phyloP scores from a whole-genome alignment of 2,329 filamentous ascomycete species.

The Claviceps cyperi region DNA sequence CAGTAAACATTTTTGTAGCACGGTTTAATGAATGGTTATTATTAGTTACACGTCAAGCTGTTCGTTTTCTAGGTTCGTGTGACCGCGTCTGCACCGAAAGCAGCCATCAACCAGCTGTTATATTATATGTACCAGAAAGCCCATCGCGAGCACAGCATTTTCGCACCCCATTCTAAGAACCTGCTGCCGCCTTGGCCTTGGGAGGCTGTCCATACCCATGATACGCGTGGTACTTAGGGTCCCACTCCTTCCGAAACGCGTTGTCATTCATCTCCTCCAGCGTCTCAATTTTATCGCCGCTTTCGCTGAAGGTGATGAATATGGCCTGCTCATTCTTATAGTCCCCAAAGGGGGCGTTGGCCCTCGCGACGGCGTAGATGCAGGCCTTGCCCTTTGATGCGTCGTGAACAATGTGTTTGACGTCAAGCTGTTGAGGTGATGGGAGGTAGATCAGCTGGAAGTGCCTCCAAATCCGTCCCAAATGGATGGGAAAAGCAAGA shows the following conservation, averaged over 20 bases:
- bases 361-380: background rate
- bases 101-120: too few species aligned
- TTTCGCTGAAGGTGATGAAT: background rate
- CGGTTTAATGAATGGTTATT: too few species aligned
- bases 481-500: background rate
- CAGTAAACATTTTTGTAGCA: too few species aligned
- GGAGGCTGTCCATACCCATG: background rate
- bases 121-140: too few species aligned
- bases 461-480: background rate
- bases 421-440: background rate
- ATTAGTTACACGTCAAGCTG: too few species aligned
- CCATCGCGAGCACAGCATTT: background rate
- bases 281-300: background rate
- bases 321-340: background rate
- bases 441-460: too few species aligned
- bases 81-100: too few species aligned
- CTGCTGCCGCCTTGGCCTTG: background rate
- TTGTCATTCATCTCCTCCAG: background rate
- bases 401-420: constrained; percentile 1
- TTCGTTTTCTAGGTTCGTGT: too few species aligned
- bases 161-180: background rate
- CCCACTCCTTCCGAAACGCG: background rate
- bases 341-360: background rate
- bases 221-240: background rate
- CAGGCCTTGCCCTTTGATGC: background rate